Conservation (phyloP, 2,329 filamentous ascomycete genomes). For the Colletotrichum tropicicola region DNA sequence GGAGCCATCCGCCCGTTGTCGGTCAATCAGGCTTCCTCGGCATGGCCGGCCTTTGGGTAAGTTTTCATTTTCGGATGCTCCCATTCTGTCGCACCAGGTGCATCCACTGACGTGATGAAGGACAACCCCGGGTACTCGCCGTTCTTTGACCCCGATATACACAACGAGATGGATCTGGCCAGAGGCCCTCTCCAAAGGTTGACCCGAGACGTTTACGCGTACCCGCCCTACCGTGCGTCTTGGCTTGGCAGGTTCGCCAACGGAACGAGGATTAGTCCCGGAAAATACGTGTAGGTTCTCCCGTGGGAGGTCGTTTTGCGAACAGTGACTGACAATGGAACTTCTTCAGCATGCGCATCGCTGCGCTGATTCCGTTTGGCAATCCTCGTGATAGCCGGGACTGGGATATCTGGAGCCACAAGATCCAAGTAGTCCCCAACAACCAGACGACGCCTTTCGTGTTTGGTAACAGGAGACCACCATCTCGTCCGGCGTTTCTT, state of each 20-base stretch:
- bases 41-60: conserved; percentile 22
- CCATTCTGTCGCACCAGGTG: neutral
- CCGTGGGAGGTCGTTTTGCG: rapidly evolving
- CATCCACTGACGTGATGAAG: neutral
- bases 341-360: conserved; percentile 17
- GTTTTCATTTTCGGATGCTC: neutral
- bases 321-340: neutral
- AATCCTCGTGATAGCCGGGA: conserved; percentile 2
- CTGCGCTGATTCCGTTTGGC: conserved; percentile 26
- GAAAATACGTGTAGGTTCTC: conserved; percentile 25
- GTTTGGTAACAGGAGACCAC: neutral
- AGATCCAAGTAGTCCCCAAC: neutral
- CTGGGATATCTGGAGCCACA: conserved; percentile 16
- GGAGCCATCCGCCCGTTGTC: conserved; percentile 49
- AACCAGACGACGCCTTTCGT: neutral
- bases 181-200: conserved; percentile 6
- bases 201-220: conserved; percentile 5
- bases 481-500: neutral
- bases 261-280: conserved; percentile 12
- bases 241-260: conserved; percentile 25
- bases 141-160: conserved; percentile 8
- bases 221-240: conserved; percentile 7
- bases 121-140: neutral
- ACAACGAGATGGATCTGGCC: conserved; percentile 19
- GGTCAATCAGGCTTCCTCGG: conserved; percentile 51